phyloP scores from a whole-genome alignment of 768 basidiomycete species.

The Tulasnella sp. region DNA sequence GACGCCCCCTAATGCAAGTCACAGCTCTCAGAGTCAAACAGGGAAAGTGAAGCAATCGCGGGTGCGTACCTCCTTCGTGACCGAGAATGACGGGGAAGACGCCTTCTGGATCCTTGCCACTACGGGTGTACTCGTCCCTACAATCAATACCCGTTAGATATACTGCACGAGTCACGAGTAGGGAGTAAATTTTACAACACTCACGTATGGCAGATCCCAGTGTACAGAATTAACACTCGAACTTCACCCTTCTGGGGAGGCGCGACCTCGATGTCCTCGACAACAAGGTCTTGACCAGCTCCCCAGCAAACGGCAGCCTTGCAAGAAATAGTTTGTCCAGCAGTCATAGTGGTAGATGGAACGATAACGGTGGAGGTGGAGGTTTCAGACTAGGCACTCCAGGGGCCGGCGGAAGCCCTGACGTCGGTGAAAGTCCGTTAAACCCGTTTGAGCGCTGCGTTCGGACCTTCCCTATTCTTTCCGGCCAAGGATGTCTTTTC shows the following conservation, averaged over 20 bases:
- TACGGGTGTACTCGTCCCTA: constrained; percentile 89
- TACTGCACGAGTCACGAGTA: neutral
- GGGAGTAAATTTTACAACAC: constrained; percentile 17
- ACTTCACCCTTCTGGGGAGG: constrained; percentile 90
- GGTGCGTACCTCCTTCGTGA: constrained; percentile 90
- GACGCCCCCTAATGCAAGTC: neutral
- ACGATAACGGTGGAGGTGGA: neutral
- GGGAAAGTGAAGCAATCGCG: constrained; percentile 36
- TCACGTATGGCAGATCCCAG: constrained; percentile 91
- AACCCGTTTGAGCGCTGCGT: constrained; percentile 2
- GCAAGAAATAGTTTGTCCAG: constrained; percentile 57
- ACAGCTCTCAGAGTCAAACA: neutral
- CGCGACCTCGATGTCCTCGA: constrained; percentile 92
- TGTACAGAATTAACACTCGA: constrained; percentile 86
- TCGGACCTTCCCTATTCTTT: neutral
- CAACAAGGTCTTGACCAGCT: constrained; percentile 75
- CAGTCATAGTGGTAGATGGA: neutral
- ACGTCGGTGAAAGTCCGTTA: constrained; percentile 5
- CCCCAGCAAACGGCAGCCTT: constrained; percentile 97
- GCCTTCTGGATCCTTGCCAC: constrained; percentile 94
- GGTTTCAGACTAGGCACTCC: neutral
- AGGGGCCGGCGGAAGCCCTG: neutral
- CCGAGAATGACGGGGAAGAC: constrained; percentile 90
- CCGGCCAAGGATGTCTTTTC: constrained; percentile 49
- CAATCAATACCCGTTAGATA: neutral